These are phyloP conservation scores for Aurinia saxatilis DNA, from an alignment of 345 rosid species.

Conservation along the genomic window DNA sequence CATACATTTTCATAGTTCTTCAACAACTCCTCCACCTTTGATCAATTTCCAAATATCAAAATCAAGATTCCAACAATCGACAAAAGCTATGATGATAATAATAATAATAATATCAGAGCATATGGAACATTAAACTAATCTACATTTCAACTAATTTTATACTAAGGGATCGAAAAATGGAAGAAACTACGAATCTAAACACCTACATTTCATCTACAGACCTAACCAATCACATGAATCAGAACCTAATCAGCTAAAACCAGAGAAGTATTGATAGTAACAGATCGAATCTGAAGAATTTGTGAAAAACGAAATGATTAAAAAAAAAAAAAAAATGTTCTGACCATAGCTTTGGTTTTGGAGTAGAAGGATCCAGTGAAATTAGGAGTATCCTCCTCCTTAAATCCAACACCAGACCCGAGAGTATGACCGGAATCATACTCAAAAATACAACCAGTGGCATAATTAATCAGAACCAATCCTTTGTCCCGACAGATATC, in stretches of 20 bases:
- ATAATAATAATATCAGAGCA: background rate
- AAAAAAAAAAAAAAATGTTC: too few species aligned
- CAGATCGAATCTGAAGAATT: background rate
- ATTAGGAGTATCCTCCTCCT: slow-evolving; percentile 88
- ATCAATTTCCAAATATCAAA: background rate
- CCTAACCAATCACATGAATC: background rate
- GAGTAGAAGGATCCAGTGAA: slow-evolving; percentile 86
- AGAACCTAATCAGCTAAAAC: background rate
- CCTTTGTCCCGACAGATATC: slow-evolving; percentile 77
- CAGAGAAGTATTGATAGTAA: too few species aligned
- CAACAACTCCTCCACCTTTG: slow-evolving; percentile 75
- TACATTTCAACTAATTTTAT: background rate
- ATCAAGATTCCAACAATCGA: background rate
- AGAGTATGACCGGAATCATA: slow-evolving; percentile 61
- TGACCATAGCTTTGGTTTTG: slow-evolving; percentile 94
- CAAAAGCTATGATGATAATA: too few species aligned
- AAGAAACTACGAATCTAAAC: background rate
- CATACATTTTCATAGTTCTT: slow-evolving; percentile 82
- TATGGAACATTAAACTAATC: background rate
- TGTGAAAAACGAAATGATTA: too few species aligned
- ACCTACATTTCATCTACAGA: background rate
- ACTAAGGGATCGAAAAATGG: background rate
- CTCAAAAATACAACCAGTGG: slow-evolving; percentile 91
- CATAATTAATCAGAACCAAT: slow-evolving; percentile 61
- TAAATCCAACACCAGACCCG: slow-evolving; percentile 79